phyloP scores from a whole-genome alignment of 2,329 filamentous ascomycete genomes.

The Madurella fahalii region DNA sequence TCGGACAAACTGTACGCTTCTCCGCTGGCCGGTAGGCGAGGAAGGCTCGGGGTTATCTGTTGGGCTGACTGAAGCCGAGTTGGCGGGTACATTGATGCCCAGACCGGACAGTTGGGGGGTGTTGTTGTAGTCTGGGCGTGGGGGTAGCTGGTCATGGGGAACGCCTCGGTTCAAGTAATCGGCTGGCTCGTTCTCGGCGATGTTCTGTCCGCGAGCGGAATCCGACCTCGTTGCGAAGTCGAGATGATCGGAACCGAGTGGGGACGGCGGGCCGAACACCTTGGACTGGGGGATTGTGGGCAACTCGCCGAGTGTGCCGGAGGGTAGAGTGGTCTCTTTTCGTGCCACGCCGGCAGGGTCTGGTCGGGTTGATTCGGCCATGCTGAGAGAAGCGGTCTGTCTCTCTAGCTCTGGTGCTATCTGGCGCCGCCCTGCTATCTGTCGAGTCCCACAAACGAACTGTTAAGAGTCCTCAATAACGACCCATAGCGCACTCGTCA shows the following conservation, averaged over 20 bases:
- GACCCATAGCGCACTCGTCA: slow-evolving; percentile 19
- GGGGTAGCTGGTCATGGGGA: slow-evolving; percentile 32
- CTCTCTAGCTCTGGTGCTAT: background rate
- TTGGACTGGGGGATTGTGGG: slow-evolving; percentile 26
- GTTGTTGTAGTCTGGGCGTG: slow-evolving; percentile 15
- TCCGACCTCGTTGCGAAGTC: slow-evolving; percentile 26
- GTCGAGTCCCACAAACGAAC: background rate
- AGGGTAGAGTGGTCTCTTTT: slow-evolving; percentile 21
- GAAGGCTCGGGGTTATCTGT: slow-evolving; percentile 26
- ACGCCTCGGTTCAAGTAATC: slow-evolving; percentile 38
- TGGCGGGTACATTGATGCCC: slow-evolving; percentile 19
- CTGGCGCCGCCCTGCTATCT: background rate
- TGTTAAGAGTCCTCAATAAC: slow-evolving; percentile 20
- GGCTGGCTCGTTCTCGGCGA: slow-evolving; percentile 26
- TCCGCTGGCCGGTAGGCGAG: slow-evolving; percentile 45
- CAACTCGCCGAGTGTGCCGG: slow-evolving; percentile 22
- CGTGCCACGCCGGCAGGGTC: slow-evolving; percentile 12
- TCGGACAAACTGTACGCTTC: slow-evolving; percentile 73
- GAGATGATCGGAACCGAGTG: slow-evolving; percentile 26
- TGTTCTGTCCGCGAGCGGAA: slow-evolving; percentile 8
- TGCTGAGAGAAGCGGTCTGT: slow-evolving; percentile 2
- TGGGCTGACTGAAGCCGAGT: slow-evolving; percentile 17
- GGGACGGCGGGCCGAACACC: slow-evolving; percentile 16
- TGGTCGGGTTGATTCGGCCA: slow-evolving; percentile 21
- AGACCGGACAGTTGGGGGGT: slow-evolving; percentile 15